These are phyloP conservation scores for Miscanthus lutarioriparius DNA, from an alignment of 176 grass and related monocot genomes.

Conservation along the genomic window DNA sequence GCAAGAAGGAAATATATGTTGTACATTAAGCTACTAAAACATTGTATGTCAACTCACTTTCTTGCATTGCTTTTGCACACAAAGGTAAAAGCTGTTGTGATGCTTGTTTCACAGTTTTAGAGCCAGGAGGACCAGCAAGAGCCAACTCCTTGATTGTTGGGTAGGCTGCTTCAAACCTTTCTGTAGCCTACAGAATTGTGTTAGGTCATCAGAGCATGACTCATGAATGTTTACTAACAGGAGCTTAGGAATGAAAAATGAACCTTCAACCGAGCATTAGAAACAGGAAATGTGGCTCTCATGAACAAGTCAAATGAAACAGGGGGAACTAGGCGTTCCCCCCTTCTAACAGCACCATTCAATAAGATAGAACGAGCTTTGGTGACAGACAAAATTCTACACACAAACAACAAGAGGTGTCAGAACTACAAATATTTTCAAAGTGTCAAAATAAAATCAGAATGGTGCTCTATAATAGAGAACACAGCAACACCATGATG, in stretches of 20 bases:
- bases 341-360: slow-evolving; percentile 89
- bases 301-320: slow-evolving; percentile 74
- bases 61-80: slow-evolving; percentile 77
- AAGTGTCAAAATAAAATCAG: slow-evolving; percentile 9
- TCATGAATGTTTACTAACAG: background rate
- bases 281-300: slow-evolving; percentile 64
- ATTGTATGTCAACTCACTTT: slow-evolving; percentile 61
- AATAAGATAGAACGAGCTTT: slow-evolving; percentile 81
- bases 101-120: slow-evolving; percentile 94
- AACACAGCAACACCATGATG: background rate
- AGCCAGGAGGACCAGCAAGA: slow-evolving; percentile 72
- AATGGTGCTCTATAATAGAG: background rate
- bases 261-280: slow-evolving; percentile 72
- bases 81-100: slow-evolving; percentile 78
- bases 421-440: background rate
- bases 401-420: slow-evolving; percentile 19
- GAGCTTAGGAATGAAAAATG: background rate
- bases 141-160: slow-evolving; percentile 84
- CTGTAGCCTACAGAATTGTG: slow-evolving; percentile 70
- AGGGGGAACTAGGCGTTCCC: slow-evolving; percentile 80
- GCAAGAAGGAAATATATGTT: background rate
- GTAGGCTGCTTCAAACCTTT: slow-evolving; percentile 87
- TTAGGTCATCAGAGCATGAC: slow-evolving; percentile 5
- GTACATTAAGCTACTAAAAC: background rate
- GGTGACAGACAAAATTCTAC: slow-evolving; percentile 64